Evolutionary conservation across 176 grass and related monocot species (phyloP).

Genomic region (Areca catechu): DNA sequence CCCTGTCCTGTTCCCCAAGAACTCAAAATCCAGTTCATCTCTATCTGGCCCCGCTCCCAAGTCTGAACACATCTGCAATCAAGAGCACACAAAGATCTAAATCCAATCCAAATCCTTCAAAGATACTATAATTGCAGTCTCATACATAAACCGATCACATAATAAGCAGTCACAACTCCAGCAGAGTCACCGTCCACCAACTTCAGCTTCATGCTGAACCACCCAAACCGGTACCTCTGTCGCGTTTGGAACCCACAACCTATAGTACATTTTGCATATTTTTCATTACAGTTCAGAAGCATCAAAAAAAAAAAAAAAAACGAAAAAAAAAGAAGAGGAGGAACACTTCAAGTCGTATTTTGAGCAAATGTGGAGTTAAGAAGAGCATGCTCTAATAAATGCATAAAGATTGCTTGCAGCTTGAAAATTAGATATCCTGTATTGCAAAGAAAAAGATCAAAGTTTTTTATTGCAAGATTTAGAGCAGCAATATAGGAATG

Average conservation of each 20-base stretch:
- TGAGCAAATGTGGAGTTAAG: too few relatives aligned
- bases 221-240: conserved; percentile 67
- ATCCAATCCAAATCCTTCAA: not conserved
- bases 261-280: not conserved
- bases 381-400: too few relatives aligned
- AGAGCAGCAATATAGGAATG: too few relatives aligned
- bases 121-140: too few relatives aligned
- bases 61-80: conserved; percentile 87
- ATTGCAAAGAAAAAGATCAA: too few relatives aligned
- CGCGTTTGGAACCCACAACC: conserved; percentile 90
- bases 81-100: not conserved
- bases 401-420: too few relatives aligned
- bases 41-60: conserved; percentile 55
- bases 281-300: too few relatives aligned
- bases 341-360: too few relatives aligned
- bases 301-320: too few relatives aligned
- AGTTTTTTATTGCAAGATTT: too few relatives aligned
- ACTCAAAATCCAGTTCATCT: conserved; percentile 95
- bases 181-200: conserved; percentile 92
- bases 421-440: too few relatives aligned
- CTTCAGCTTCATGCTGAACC: conserved; percentile 99
- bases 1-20: conserved; percentile 89
- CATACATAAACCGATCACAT: conserved; percentile 27
- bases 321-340: too few relatives aligned
- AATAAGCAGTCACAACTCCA: conserved; percentile 88